phyloP scores from a whole-genome alignment of 257 asterid genomes.

The Solanum pinnatisectum region DNA sequence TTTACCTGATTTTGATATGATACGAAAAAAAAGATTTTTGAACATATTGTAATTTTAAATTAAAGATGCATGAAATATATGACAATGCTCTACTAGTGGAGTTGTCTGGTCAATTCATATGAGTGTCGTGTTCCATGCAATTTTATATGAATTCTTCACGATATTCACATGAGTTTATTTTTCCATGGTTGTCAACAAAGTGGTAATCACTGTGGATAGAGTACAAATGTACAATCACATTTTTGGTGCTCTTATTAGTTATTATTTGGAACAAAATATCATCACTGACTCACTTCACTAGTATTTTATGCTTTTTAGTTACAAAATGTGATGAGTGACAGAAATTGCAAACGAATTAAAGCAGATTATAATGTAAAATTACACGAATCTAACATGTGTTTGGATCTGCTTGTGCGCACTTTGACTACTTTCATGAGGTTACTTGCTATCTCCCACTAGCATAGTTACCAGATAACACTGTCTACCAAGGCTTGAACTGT shows the following conservation, averaged over 20 bases:
- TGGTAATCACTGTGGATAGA: neutral
- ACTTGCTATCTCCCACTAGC: conserved; percentile 10
- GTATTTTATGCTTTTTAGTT: neutral
- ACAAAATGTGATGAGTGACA: neutral
- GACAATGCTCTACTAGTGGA: neutral
- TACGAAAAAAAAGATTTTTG: no score
- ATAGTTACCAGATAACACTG: neutral
- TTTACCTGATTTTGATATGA: no score
- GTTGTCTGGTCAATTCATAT: neutral
- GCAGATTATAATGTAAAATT: neutral
- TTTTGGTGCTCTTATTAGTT: neutral
- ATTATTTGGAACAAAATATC: neutral
- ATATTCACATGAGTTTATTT: neutral
- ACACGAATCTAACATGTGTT: neutral
- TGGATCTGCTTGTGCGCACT: neutral
- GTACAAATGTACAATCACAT: neutral
- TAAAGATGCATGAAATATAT: no score
- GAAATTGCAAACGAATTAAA: neutral
- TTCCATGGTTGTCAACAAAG: neutral
- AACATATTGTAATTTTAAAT: no score
- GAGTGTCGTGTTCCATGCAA: neutral
- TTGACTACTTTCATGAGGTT: neutral
- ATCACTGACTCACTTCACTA: neutral
- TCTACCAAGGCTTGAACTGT: neutral
- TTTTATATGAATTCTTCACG: neutral